A percentile compares a stretch with the other conserved stretches of the same genome.
phyloP scores from a whole-genome alignment of 108 stramenopile species.

The Aurantiochytrium sp. region DNA sequence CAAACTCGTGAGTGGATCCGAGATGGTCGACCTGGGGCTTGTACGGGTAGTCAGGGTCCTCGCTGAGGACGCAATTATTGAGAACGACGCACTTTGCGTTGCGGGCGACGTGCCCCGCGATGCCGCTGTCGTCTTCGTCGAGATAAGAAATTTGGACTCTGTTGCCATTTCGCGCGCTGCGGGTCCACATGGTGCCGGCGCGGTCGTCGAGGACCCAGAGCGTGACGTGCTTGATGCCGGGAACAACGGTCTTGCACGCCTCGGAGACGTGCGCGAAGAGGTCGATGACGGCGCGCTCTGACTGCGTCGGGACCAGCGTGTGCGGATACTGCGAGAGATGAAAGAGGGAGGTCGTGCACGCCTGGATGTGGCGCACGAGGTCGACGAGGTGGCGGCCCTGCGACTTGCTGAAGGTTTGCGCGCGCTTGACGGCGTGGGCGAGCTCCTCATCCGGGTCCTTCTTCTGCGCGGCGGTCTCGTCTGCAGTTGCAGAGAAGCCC shows the following conservation, averaged over 20 bases:
- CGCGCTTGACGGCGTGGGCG: not conserved
- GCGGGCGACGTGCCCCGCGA: conserved; percentile 8
- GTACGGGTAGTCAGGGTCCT: not conserved
- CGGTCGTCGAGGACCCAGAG: not conserved
- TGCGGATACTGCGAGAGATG: not conserved
- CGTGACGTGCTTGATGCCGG: not conserved
- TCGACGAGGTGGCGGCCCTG: not conserved
- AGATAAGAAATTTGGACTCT: not conserved
- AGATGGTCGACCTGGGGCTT: not conserved
- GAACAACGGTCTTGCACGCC: not conserved
- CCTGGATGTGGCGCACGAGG: not conserved
- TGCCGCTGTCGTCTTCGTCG: not conserved
- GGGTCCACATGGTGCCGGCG: not conserved
- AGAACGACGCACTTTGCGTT: not conserved
- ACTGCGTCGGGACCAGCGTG: not conserved
- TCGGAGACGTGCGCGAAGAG: not conserved
- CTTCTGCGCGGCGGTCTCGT: not conserved
- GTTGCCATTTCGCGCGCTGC: not conserved
- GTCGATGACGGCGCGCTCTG: not conserved
- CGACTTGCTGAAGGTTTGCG: not conserved
- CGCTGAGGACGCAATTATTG: not conserved
- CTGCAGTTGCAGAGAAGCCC: not conserved
- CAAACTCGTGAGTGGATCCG: not conserved
- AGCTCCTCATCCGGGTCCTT: not conserved
- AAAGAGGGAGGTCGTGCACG: not conserved